Evolutionary conservation across 2,329 filamentous ascomycete genomes (phyloP), one percentile per base, ranked within the genome.

Genomic region (Drechslerella coelobrocha): DNA sequence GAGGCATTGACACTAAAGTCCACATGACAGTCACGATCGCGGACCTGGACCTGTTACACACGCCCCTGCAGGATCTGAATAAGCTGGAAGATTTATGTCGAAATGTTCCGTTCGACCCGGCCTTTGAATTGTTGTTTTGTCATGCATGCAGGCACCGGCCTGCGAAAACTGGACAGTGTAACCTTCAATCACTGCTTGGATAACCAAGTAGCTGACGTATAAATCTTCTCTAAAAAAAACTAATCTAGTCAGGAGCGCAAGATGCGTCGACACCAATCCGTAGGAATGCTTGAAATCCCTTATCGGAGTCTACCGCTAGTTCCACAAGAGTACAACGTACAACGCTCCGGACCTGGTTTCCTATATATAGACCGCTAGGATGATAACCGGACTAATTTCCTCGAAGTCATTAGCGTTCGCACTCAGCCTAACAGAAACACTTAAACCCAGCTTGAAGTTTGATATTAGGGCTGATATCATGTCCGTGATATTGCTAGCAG

Each of bases 351-450:
- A n/a, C 34, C 34, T n/a, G 17, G 34, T n/a, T n/a, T n/a, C 24
- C 53, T 59, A 66, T 57, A 66, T 59, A 48, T 59, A 59, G 54
- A 31, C 9, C 8, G 29, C 34, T 39, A n/a, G 12, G 34, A 39
- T 37, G 48, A 12, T 43, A 29, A 48, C 53, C 47, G 61, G 48
- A 54, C 48, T 54, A 66, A 59, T 66, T 66, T 59, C 61, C 47
- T 52, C 39, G 29, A 41, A 45, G 55, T 52, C 24, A 55, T 41
- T 63, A 27, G 26, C 37, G n/a, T 12, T 39, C 34, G 17, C 12
- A 10, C 17, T 39, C 34, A 39, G 34, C 34, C 17, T 39, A n/a
- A 4, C 12, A 39, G 4, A 5, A 5, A 14, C 12, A 14, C 34
- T 39, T n/a, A 39, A n/a, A 10, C 17, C 34, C 12, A n/a, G 34